Evolutionary conservation across 2,329 filamentous ascomycete species (phyloP), one percentile per base, ranked within the genome.

Genomic region (Gremmenia infestans): DNA sequence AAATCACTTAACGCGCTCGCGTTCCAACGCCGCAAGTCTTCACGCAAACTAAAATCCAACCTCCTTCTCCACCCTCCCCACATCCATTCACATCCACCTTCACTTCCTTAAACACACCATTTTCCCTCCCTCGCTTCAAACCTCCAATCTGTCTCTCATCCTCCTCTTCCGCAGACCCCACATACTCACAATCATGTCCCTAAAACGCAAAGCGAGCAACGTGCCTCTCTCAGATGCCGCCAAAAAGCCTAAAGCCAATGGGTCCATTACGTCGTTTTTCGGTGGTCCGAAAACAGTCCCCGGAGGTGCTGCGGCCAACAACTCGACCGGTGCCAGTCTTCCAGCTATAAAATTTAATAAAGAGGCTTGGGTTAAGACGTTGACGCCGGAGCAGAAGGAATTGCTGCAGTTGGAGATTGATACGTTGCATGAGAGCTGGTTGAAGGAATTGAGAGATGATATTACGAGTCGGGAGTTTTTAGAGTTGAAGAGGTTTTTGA

Each of bases 221-320:
- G 37, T 37, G 14, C 51, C 35, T 4, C 63, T 72, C 5, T 67
- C 73, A 11, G 72, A 71, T 28, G 62, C 70, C 0, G 83, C 78
- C 47, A 92, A 92, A 72, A 92, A 91, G 71, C 70, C 84, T 56
- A 91, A 87, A 72, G 77, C 81, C 52, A 87, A 94, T 68, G 83
- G 79, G 60, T 91, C 80, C 74, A 96, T 99, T 68, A 92, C 87
- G 28, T 89, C 91, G 15, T 97, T 97, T 79, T 97, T 99, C 68
- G 82, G 84, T 14, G 82, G 17, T 85, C 91, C 66, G 2, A 71
- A 69, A 46, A 58, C 60, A 7, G 55, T 54, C 4, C 48, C 49
- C n/a, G 22, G 42, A 11, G 22, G 6, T 12, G 22, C 42, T 22
- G n/a, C 42, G 6, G 23, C 54, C 17, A 56, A 54, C n/a, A 42